Conservation (phyloP, 208 protist species). For the Leishmania aethiopica region DNA sequence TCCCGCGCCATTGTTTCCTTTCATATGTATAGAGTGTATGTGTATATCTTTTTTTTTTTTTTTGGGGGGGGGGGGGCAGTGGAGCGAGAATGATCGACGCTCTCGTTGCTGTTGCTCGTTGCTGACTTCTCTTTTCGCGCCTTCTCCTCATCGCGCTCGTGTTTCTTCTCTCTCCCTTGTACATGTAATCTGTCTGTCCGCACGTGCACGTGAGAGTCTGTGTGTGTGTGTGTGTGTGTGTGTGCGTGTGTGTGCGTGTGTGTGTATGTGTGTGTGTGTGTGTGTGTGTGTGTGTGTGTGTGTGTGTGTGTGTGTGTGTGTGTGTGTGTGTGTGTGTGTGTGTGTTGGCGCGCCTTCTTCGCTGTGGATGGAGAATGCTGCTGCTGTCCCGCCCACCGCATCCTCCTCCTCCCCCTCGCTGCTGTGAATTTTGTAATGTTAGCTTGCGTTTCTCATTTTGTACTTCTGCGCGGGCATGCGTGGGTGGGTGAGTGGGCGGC, state of each 20-base stretch:
- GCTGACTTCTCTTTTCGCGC: neutral
- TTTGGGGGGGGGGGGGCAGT: neutral
- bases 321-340: neutral
- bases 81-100: too few relatives aligned
- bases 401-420: too few relatives aligned
- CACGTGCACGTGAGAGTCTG: neutral
- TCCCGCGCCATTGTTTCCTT: conserved; percentile 13
- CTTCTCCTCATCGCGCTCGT: neutral
- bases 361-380: neutral
- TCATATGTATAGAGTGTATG: neutral
- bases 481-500: too few relatives aligned
- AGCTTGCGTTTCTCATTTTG: too few relatives aligned
- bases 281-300: neutral
- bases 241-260: neutral
- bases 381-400: neutral
- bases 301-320: neutral
- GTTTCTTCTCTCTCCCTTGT: neutral
- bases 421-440: too few relatives aligned
- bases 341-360: neutral
- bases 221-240: neutral
- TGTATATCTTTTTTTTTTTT: neutral
- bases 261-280: neutral
- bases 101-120: neutral
- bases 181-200: neutral
- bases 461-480: too few relatives aligned